Evolutionary conservation across 1,284 basidiomycete species (phyloP).

Genomic region (Trametes versicolor): DNA sequence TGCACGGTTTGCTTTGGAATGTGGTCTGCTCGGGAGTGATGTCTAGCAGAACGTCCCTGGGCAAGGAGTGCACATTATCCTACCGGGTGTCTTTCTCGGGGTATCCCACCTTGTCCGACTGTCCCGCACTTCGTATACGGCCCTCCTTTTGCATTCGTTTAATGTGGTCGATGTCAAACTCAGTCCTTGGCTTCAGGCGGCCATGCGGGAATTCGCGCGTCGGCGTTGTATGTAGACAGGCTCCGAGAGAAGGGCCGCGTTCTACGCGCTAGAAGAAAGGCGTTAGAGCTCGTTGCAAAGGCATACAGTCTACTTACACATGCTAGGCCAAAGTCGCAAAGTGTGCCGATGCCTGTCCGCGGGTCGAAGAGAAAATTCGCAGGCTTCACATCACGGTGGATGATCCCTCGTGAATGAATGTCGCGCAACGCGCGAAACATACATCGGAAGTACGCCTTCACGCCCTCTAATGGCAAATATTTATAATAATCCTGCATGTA

Average conservation of each 20-base stretch:
- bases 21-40: slow-evolving; percentile 59
- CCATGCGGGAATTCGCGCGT: slow-evolving; percentile 76
- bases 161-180: slow-evolving; percentile 55
- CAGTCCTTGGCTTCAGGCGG: slow-evolving; percentile 49
- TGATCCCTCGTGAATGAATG: slow-evolving; percentile 88
- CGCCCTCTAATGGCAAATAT: slow-evolving; percentile 73
- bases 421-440: slow-evolving; percentile 92
- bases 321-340: slow-evolving; percentile 97
- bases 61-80: slow-evolving; percentile 12
- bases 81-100: slow-evolving; percentile 74
- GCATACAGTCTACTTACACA: slow-evolving; percentile 64
- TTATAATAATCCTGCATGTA: slow-evolving; percentile 76
- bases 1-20: slow-evolving; percentile 95
- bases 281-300: not conserved
- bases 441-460: slow-evolving; percentile 91
- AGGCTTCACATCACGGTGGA: slow-evolving; percentile 98
- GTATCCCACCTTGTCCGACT: slow-evolving; percentile 79
- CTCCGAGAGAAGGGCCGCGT: slow-evolving; percentile 55
- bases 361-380: slow-evolving; percentile 98
- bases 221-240: slow-evolving; percentile 80
- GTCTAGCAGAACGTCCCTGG: not conserved
- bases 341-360: slow-evolving; percentile 82
- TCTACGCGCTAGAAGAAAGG: slow-evolving; percentile 63
- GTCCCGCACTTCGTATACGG: slow-evolving; percentile 59
- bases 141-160: slow-evolving; percentile 70